These are phyloP conservation scores for Amaranthus tricolor DNA, from an alignment of 179 eudicot species.

Conservation along the genomic window DNA sequence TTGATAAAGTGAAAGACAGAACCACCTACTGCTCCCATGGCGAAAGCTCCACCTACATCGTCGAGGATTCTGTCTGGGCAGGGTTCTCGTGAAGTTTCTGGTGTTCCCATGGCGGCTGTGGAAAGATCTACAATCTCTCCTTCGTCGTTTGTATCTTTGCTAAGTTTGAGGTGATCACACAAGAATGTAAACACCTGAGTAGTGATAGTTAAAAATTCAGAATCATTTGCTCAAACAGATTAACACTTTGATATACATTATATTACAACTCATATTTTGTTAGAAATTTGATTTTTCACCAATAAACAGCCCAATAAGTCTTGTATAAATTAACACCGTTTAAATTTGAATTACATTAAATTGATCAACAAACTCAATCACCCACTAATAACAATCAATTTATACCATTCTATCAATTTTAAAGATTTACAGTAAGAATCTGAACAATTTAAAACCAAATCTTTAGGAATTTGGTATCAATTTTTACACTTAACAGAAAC, in stretches of 20 bases:
- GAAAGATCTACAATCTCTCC: constrained; percentile 58
- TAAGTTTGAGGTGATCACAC: constrained; percentile 13
- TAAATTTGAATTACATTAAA: background rate
- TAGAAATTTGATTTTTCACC: background rate
- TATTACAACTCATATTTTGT: too few relatives aligned
- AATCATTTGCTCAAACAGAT: background rate
- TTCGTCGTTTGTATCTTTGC: constrained; percentile 71
- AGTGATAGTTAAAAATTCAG: background rate
- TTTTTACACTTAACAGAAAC: too few relatives aligned
- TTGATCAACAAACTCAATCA: background rate
- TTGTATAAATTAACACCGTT: too few relatives aligned
- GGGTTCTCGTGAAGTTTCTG: constrained; percentile 52
- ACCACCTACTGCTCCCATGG: constrained; percentile 64
- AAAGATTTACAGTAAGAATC: too few relatives aligned
- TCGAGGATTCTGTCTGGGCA: constrained; percentile 60
- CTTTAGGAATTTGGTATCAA: too few relatives aligned
- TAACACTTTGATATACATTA: background rate
- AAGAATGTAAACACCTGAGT: constrained; percentile 17
- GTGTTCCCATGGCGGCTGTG: constrained; percentile 41
- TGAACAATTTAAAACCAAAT: too few relatives aligned
- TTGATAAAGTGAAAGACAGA: constrained; percentile 54
- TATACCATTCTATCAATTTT: background rate
- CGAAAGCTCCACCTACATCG: constrained; percentile 59
- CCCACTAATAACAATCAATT: background rate
- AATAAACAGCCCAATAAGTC: background rate